Base-by-base conservation (phyloP, 352 stramenopile genomes). In the Phytopythium litorale region DNA sequence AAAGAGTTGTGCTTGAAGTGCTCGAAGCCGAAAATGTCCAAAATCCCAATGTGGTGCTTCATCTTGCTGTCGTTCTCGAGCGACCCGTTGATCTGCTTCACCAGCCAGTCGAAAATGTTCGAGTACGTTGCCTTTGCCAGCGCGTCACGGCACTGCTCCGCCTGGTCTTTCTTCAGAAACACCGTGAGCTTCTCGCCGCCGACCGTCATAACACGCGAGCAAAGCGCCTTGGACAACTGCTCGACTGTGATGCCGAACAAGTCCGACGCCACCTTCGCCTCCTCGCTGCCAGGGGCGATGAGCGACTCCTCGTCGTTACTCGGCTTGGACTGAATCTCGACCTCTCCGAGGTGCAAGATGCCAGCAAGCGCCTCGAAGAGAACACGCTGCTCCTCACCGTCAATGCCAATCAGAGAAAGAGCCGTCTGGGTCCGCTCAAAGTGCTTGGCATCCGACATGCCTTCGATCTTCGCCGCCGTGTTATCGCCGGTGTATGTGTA, bases 11-110 rank as follows among this genome's bases (percentile, higher is more conserved):
- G 85, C 64, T 97, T 96, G 78, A 99, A 99, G 70, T 97, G 97
- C 79, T 99, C 97, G 67, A 99, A 99, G 52, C 97, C 97, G 67
- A 99, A 99, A 68, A 99, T 99, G 89, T 99, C 97, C 56, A 99
- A 78, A 50, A 99, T 93, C 53, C 97, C 97, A 42, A 98, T 94
- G 45, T 92, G 81, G 62, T 94, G 88, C 55, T 78, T 49, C 81
- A 91, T 94, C 62, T 90, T 76, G n/a, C 67, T 68, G 62, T 94
- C 87, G 49, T 93, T 76, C 23, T 79, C 72, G 32, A 95, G 73
- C 52, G 89, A 98, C 38, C 73, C 62, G 76, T 99, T 99, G 68
- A 99, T 98, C 40, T 79, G 74, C 32, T 82, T 68, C 54, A 99
- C 96, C 15, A 99, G 77, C 96, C 96, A 99, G 61, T 98, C 78